Conservation (phyloP, 1,139 yeast species). For the Blastobotrys indianensis region DNA sequence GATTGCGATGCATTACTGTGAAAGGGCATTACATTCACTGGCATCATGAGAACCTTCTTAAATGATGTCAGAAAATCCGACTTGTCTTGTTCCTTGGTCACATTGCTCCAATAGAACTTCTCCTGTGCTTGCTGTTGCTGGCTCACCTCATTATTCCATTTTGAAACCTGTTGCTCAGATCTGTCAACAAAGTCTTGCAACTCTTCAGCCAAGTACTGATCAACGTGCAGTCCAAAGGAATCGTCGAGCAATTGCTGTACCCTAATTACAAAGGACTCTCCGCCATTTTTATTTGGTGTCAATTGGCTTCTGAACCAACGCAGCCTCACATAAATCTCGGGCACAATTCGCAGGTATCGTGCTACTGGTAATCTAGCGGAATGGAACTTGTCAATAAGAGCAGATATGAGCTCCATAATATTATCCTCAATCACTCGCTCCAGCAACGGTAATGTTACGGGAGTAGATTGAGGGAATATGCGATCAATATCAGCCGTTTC, state of each 20-base stretch:
- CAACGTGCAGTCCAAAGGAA: constrained; percentile 41
- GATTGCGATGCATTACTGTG: constrained; percentile 2
- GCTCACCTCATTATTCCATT: constrained; percentile 33
- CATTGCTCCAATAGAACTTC: constrained; percentile 39
- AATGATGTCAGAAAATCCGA: constrained; percentile 50
- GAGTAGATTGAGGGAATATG: constrained; percentile 29
- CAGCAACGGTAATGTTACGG: constrained; percentile 30
- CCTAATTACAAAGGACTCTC: constrained; percentile 30
- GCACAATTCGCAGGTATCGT: constrained; percentile 23
- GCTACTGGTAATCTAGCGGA: constrained; percentile 10
- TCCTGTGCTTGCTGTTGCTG: constrained; percentile 39
- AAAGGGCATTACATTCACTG: constrained; percentile 29
- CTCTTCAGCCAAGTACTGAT: constrained; percentile 39
- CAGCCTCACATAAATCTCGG: constrained; percentile 21
- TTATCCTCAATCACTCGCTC: constrained; percentile 36
- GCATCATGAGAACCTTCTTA: constrained; percentile 40
- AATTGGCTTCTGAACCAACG: constrained; percentile 24
- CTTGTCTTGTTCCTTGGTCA: constrained; percentile 40
- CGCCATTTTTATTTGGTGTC: constrained; percentile 31
- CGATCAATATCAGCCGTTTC: constrained; percentile 36
- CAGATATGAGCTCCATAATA: constrained; percentile 29
- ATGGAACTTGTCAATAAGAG: constrained; percentile 20
- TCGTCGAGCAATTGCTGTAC: constrained; percentile 41
- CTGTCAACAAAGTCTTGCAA: constrained; percentile 32
- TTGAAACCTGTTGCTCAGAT: constrained; percentile 30